These are phyloP conservation scores for Pelargonium fulgidum DNA, from an alignment of 441 rosid genomes.

Conservation along the genomic window DNA sequence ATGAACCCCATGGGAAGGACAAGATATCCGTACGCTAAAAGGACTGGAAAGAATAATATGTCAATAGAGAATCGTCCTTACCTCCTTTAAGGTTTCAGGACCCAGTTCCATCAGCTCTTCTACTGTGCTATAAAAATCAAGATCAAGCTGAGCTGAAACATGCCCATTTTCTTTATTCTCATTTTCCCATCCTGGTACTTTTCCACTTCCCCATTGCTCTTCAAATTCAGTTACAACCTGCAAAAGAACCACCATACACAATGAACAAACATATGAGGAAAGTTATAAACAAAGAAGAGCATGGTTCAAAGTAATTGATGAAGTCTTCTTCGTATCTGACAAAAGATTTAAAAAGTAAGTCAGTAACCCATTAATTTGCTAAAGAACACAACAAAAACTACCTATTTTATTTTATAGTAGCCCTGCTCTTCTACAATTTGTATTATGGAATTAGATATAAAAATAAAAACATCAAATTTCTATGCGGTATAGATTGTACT, in stretches of 20 bases:
- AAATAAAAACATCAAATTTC: not conserved
- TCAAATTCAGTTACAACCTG: slow-evolving; percentile 77
- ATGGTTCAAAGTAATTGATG: not conserved
- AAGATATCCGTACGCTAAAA: not conserved
- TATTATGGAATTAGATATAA: not conserved
- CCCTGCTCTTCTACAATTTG: not conserved
- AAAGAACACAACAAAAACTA: not conserved
- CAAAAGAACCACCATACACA: slow-evolving; percentile 19
- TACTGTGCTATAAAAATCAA: slow-evolving; percentile 78
- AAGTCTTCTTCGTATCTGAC: not conserved
- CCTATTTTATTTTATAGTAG: not conserved
- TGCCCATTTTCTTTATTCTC: slow-evolving; percentile 53
- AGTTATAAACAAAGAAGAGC: not conserved
- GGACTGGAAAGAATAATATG: slow-evolving; percentile 1
- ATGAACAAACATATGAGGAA: slow-evolving; percentile 13
- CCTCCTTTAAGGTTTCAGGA: slow-evolving; percentile 88
- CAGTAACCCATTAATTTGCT: not conserved
- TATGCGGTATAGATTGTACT: not conserved
- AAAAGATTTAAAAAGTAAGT: not conserved
- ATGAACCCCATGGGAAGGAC: not conserved
- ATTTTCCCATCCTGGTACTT: slow-evolving; percentile 59
- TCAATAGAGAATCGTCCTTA: slow-evolving; percentile 23
- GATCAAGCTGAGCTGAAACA: slow-evolving; percentile 52
- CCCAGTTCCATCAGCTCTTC: slow-evolving; percentile 90
- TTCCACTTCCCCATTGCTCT: slow-evolving; percentile 56